A percentile compares a stretch with the other conserved stretches of the same genome.
phyloP scores from a whole-genome alignment of 1,139 yeast genomes.

The Suhomyces maxii region DNA sequence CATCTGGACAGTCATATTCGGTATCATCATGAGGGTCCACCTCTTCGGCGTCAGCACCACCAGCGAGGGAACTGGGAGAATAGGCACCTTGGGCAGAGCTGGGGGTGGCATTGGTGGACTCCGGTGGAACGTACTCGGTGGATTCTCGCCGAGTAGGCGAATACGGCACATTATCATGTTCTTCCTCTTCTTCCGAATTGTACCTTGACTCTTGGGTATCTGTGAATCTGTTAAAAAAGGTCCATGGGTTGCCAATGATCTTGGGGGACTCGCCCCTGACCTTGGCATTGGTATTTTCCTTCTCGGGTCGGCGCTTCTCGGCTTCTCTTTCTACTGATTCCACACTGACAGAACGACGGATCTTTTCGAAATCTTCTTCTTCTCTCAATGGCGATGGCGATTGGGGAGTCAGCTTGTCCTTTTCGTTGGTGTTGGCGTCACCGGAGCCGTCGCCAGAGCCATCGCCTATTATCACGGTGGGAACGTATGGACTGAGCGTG shows the following conservation, averaged over 20 bases:
- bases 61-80: neutral
- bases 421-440: too few relatives aligned
- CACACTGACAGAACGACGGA: neutral
- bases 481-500: neutral
- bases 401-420: neutral
- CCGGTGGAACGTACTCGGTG: neutral
- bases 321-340: neutral
- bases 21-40: too few relatives aligned
- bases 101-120: constrained; percentile 1
- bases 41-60: neutral
- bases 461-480: neutral
- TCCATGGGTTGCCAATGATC: constrained; percentile 30
- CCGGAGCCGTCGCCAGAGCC: too few relatives aligned
- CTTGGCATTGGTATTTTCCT: constrained; percentile 6
- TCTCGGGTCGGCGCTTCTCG: too few relatives aligned
- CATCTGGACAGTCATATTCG: neutral
- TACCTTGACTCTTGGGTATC: constrained; percentile 31
- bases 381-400: neutral
- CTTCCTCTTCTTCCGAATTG: constrained; percentile 27
- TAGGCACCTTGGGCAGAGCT: neutral
- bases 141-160: constrained; percentile 1
- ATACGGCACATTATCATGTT: constrained; percentile 14
- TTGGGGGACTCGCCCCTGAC: constrained; percentile 18
- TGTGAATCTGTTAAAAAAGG: constrained; percentile 22
- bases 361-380: neutral